Conservation (phyloP, 208 protist species). For the Trypanosoma mega region DNA sequence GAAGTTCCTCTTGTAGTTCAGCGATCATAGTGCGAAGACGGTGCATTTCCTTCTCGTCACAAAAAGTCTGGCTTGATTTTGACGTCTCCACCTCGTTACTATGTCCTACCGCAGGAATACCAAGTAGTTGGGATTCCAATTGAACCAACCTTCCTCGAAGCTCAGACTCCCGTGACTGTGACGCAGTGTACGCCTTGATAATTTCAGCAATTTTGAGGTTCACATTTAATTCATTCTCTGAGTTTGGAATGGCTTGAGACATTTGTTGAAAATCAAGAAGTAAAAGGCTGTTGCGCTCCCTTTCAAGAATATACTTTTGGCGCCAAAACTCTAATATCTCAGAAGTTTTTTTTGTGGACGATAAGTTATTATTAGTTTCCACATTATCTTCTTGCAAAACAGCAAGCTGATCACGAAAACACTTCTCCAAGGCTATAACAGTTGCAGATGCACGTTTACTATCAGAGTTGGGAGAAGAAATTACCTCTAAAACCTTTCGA, state of each 20-base stretch:
- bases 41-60: background rate
- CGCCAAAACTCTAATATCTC: conserved; percentile 13
- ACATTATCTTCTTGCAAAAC: background rate
- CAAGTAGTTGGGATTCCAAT: conserved; percentile 10
- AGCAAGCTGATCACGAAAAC: conserved; percentile 18
- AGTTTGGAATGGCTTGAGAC: background rate
- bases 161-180: conserved; percentile 11
- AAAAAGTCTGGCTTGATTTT: background rate
- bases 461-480: background rate
- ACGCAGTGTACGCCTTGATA: background rate
- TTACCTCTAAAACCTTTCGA: conserved; percentile 14
- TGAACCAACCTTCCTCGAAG: conserved; percentile 8
- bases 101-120: background rate
- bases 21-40: background rate
- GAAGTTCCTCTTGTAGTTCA: conserved; percentile 13
- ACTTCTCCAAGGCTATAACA: conserved; percentile 15
- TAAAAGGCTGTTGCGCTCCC: conserved; percentile 10
- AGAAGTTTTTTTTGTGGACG: background rate
- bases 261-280: conserved; percentile 10
- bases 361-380: background rate
- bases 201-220: conserved; percentile 1
- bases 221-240: background rate
- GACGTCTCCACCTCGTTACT: background rate
- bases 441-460: background rate
- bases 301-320: conserved; percentile 16